phyloP scores from a whole-genome alignment of 179 eudicot species.

The Spinacia oleracea region DNA sequence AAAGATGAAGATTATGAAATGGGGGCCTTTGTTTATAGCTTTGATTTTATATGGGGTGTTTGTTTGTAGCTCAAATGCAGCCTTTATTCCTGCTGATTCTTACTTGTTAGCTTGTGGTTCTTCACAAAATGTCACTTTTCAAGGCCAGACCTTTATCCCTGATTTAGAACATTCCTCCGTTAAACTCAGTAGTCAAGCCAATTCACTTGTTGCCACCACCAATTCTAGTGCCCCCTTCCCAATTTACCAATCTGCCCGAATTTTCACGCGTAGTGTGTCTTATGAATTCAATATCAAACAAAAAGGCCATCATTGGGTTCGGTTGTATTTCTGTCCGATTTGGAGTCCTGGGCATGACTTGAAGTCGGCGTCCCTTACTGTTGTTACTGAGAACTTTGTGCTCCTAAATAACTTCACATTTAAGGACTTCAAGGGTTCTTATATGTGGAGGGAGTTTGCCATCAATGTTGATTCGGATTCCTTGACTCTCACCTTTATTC shows the following conservation, averaged over 20 bases:
- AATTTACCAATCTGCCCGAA: conserved; percentile 54
- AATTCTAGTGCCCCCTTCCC: conserved; percentile 55
- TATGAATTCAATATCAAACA: conserved; percentile 57
- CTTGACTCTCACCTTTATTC: conserved; percentile 55
- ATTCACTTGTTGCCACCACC: conserved; percentile 42
- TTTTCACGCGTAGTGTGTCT: conserved; percentile 44
- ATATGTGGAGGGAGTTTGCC: conserved; percentile 63
- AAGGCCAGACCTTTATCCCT: conserved; percentile 61
- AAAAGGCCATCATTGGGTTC: conserved; percentile 75
- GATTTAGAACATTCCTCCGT: conserved; percentile 60
- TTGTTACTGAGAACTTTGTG: conserved; percentile 69
- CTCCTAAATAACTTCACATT: conserved; percentile 65
- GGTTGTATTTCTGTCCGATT: conserved; percentile 64
- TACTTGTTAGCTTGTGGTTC: conserved; percentile 79
- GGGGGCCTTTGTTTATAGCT: conserved; percentile 36
- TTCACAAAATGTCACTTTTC: conserved; percentile 55
- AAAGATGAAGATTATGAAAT: conserved; percentile 37
- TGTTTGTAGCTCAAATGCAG: conserved; percentile 39
- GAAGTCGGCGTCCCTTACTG: conserved; percentile 51
- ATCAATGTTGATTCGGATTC: conserved; percentile 66
- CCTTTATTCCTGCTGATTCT: conserved; percentile 55
- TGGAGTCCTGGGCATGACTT: conserved; percentile 47
- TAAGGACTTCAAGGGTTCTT: conserved; percentile 48
- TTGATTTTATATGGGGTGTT: conserved; percentile 33
- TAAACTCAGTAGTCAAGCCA: conserved; percentile 35